Percentiles rank a stretch among this genome's conserved stretches.
phyloP scores from a whole-genome alignment of 805 yeast species.

The Kodamaea hsintzibuensis region DNA sequence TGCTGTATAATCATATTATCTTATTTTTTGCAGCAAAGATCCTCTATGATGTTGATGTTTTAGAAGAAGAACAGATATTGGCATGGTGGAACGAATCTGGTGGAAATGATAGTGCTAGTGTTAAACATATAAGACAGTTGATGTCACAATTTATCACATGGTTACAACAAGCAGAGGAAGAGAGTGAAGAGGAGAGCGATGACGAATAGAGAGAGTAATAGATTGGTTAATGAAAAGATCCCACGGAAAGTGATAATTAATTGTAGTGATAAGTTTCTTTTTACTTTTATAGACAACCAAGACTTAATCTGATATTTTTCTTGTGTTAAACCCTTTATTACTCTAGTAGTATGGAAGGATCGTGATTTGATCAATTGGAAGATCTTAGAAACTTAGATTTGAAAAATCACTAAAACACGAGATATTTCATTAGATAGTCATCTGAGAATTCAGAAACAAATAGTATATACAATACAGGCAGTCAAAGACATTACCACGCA shows the following conservation, averaged over 20 bases:
- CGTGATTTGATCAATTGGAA: no score
- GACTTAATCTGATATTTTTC: no score
- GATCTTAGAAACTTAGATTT: no score
- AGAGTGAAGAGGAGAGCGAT: conserved; percentile 38
- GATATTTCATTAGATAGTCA: no score
- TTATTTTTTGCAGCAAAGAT: conserved; percentile 54
- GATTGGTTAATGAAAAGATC: neutral
- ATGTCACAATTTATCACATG: conserved; percentile 81
- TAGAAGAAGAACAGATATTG: conserved; percentile 78
- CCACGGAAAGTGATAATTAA: no score
- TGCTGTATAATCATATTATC: conserved; percentile 49
- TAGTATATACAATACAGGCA: neutral
- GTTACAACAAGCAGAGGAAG: conserved; percentile 79
- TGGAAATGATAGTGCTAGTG: conserved; percentile 34
- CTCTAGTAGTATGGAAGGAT: no score
- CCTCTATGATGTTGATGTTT: conserved; percentile 77
- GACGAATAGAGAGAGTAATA: conserved; percentile 13
- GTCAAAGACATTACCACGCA: neutral
- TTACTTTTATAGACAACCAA: no score
- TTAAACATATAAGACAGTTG: conserved; percentile 48
- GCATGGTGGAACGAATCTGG: conserved; percentile 73
- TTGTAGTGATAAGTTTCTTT: no score
- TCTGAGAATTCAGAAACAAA: no score
- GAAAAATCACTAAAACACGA: no score
- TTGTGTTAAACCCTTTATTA: no score